Conservation (phyloP, 371 early-diverging fungal genomes). For the Circinella minor region DNA sequence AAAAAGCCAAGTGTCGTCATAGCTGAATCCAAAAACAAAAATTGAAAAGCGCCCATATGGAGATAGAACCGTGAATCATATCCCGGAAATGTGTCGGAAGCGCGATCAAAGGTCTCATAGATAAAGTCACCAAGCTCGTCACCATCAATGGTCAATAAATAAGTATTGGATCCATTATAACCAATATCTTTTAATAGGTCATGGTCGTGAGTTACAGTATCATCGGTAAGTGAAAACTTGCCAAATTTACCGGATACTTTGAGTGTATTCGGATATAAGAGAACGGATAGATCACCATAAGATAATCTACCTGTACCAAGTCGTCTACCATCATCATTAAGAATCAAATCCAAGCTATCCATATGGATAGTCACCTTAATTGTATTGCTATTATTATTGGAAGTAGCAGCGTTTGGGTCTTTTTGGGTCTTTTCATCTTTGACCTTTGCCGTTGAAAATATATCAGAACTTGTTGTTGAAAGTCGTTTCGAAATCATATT, state of each 20-base stretch:
- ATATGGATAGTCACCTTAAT: constrained; percentile 71
- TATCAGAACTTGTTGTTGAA: background rate
- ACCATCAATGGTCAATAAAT: constrained; percentile 74
- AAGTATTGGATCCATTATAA: constrained; percentile 28
- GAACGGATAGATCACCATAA: constrained; percentile 58
- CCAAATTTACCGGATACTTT: constrained; percentile 74
- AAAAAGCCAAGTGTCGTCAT: constrained; percentile 62
- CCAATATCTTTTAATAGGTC: constrained; percentile 10
- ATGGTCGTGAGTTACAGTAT: constrained; percentile 20
- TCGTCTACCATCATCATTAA: constrained; percentile 66
- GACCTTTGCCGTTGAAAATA: background rate
- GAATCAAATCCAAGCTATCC: constrained; percentile 66
- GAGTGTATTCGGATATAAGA: constrained; percentile 52
- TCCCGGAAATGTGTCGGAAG: constrained; percentile 57
- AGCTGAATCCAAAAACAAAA: constrained; percentile 64
- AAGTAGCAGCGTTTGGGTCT: background rate
- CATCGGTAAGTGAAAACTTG: constrained; percentile 69
- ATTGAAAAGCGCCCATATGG: constrained; percentile 67
- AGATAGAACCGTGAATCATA: constrained; percentile 71
- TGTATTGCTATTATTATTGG: constrained; percentile 20
- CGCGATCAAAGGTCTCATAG: constrained; percentile 68
- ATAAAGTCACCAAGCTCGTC: constrained; percentile 77
- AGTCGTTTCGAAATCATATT: background rate
- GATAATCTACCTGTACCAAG: constrained; percentile 70
- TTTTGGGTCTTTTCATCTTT: background rate